Conservation (phyloP, 1,139 yeast genomes). For the Pichia sp. region DNA sequence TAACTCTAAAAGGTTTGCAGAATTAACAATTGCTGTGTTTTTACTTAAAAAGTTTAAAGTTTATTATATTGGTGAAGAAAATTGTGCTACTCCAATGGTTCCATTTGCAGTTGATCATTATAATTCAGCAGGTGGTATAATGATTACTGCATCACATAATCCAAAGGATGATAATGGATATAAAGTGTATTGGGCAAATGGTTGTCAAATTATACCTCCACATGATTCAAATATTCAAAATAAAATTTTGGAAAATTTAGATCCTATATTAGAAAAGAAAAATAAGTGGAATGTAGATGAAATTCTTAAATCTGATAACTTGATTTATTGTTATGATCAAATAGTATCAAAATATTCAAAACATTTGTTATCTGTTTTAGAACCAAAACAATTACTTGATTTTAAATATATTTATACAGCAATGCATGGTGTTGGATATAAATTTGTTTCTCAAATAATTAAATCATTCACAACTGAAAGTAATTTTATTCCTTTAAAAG, state of each 20-base stretch:
- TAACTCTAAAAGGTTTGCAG: constrained; percentile 75
- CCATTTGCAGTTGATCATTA: constrained; percentile 73
- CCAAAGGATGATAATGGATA: constrained; percentile 93
- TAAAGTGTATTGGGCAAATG: constrained; percentile 88
- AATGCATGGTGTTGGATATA: constrained; percentile 88
- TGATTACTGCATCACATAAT: constrained; percentile 96
- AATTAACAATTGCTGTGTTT: constrained; percentile 71
- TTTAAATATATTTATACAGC: constrained; percentile 77
- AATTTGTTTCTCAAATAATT: constrained; percentile 35
- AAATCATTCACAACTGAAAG: background rate
- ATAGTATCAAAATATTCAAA: constrained; percentile 33
- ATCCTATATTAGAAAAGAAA: constrained; percentile 44
- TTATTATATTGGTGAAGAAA: constrained; percentile 49
- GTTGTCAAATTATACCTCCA: constrained; percentile 95
- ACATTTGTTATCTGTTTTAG: constrained; percentile 32
- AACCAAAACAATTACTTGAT: constrained; percentile 17
- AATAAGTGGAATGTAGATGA: constrained; percentile 43
- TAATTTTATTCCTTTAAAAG: constrained; percentile 36
- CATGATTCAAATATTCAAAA: constrained; percentile 70
- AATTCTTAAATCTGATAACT: constrained; percentile 27
- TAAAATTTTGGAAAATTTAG: constrained; percentile 52
- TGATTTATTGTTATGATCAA: constrained; percentile 28
- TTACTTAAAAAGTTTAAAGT: constrained; percentile 63
- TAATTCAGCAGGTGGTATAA: constrained; percentile 73
- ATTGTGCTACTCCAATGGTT: constrained; percentile 85